These are phyloP conservation scores for Agarophyton chilense DNA, from an alignment of 23 red algal genomes.

Conservation along the genomic window DNA sequence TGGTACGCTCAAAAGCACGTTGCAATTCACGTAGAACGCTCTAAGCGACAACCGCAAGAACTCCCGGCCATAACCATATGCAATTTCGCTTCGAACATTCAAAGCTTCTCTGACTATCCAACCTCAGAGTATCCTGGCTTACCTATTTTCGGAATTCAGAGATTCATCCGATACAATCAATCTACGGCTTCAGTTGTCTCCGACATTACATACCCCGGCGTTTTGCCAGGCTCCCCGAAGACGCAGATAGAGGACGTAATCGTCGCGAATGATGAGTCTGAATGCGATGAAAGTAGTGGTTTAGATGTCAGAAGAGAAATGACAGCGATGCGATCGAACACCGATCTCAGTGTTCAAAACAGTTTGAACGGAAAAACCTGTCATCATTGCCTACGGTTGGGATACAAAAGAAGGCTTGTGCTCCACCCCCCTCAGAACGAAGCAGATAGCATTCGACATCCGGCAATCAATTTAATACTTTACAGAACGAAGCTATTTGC, in stretches of 20 bases:
- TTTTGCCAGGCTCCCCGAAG: neutral
- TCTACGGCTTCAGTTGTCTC: neutral
- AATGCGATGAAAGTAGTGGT: neutral
- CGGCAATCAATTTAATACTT: slow-evolving; percentile 21
- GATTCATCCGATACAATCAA: slow-evolving; percentile 14
- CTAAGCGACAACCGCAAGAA: slow-evolving; percentile 5
- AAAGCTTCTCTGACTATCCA: slow-evolving; percentile 40
- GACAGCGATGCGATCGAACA: neutral
- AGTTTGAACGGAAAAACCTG: neutral
- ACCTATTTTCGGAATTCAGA: slow-evolving; percentile 51
- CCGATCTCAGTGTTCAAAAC: neutral
- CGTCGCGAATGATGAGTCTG: slow-evolving; percentile 3
- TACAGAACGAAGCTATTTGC: slow-evolving; percentile 43
- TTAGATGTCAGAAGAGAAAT: slow-evolving; percentile 59
- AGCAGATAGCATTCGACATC: neutral
- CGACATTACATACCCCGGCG: slow-evolving; percentile 1
- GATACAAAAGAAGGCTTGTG: slow-evolving; percentile 14
- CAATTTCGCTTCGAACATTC: slow-evolving; percentile 19
- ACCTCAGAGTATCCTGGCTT: slow-evolving; percentile 44
- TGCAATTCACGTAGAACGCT: slow-evolving; percentile 60
- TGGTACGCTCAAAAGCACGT: slow-evolving; percentile 43
- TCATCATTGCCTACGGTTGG: slow-evolving; percentile 38
- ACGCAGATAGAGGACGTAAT: slow-evolving; percentile 26
- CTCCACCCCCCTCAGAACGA: slow-evolving; percentile 2
- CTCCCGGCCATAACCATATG: slow-evolving; percentile 64